These are phyloP conservation scores for Microascus cirrosus DNA, from an alignment of 2,329 filamentous ascomycete genomes.

Conservation along the genomic window DNA sequence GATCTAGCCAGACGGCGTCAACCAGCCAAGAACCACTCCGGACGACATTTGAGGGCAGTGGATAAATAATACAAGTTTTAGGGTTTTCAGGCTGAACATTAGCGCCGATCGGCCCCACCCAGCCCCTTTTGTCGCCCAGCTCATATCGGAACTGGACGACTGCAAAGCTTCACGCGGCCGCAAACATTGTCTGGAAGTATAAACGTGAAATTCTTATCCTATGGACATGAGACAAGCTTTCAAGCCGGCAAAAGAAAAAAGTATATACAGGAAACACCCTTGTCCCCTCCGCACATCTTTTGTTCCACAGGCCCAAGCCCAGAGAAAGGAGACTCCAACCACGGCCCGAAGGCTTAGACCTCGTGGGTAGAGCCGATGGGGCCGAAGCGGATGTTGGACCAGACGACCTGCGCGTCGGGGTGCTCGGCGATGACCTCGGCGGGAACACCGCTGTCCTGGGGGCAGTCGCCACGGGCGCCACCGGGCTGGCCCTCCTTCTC, in stretches of 20 bases:
- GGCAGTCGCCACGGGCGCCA: slow-evolving; percentile 13
- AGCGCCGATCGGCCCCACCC: not conserved
- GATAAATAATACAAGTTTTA: too few species aligned
- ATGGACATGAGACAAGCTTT: not conserved
- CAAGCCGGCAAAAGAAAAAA: not conserved
- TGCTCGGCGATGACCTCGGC: slow-evolving; percentile 11
- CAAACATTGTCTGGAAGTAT: not conserved
- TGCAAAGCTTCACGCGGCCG: not conserved
- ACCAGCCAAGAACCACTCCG: too few species aligned
- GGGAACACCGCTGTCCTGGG: slow-evolving; percentile 13
- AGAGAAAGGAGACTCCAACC: not conserved
- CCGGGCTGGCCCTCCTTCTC: slow-evolving; percentile 14
- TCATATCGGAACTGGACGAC: not conserved
- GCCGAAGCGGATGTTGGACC: slow-evolving; percentile 38
- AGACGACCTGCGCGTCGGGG: slow-evolving; percentile 25
- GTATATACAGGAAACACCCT: not conserved
- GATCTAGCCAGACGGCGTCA: too few species aligned
- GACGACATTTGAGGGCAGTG: too few species aligned
- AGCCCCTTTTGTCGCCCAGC: not conserved
- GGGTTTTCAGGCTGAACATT: too few species aligned
- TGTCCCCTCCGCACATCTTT: not conserved
- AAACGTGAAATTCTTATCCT: not conserved
- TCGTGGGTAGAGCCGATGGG: slow-evolving; percentile 31
- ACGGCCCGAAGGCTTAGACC: not conserved
- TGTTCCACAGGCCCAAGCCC: not conserved